Conservation (phyloP, 2,329 filamentous ascomycete genomes). For the Pseudogymnoascus sp. region DNA sequence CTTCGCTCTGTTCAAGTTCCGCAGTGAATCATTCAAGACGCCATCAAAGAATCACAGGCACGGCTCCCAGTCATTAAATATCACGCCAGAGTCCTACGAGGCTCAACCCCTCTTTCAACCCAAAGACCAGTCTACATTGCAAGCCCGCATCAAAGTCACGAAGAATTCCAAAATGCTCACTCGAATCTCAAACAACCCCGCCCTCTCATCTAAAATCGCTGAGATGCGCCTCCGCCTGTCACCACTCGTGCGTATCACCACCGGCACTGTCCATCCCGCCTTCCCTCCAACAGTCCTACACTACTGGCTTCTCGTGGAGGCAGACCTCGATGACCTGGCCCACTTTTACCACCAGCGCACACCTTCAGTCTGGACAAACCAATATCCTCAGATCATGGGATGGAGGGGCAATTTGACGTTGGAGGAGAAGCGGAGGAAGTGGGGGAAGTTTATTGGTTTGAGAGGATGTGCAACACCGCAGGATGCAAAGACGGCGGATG, state of each 20-base stretch:
- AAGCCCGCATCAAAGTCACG: neutral
- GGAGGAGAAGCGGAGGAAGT: constrained; percentile 59
- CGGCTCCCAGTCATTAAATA: neutral
- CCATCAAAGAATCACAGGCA: neutral
- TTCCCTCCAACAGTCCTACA: constrained; percentile 61
- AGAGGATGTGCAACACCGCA: constrained; percentile 50
- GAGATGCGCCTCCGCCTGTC: constrained; percentile 59
- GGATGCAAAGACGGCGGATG: constrained; percentile 17
- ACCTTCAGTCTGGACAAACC: constrained; percentile 43
- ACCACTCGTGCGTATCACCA: constrained; percentile 56
- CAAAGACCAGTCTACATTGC: neutral
- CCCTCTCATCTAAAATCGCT: constrained; percentile 51
- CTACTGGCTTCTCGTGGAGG: constrained; percentile 67
- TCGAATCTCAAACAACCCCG: constrained; percentile 34
- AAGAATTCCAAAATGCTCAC: neutral
- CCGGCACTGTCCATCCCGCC: constrained; percentile 52
- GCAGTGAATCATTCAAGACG: neutral
- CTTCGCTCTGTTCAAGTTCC: neutral
- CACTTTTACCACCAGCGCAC: constrained; percentile 65
- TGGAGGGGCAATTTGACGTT: constrained; percentile 48
- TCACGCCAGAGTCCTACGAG: neutral
- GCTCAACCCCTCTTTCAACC: neutral
- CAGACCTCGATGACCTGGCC: constrained; percentile 61
- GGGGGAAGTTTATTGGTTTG: constrained; percentile 67
- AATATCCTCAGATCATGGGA: constrained; percentile 61